Evolutionary conservation across 495 filamentous ascomycete genomes (phyloP), one percentile per base, ranked within the genome.

Genomic region (Penicillium fimorum): DNA sequence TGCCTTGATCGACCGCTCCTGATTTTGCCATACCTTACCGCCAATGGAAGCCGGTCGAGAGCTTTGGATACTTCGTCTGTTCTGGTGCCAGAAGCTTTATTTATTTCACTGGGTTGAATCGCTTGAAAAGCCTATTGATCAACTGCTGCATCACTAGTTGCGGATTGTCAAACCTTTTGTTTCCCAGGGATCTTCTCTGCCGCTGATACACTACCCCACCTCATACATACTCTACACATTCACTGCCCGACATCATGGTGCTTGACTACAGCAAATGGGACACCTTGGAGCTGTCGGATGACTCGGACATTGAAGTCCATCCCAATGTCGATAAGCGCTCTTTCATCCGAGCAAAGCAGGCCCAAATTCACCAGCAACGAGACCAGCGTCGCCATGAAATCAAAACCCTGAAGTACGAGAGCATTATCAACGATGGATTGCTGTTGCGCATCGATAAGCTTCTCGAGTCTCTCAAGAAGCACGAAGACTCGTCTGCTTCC

Each of bases 261-360:
- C 79, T 97, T 27, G 87, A 97, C 70, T 97, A 97, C 78, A 94
- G 90, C 82, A 96, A 96, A 76, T 97, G 92, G 91, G 92, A 96
- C 68, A 83, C 86, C 43, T 80, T 98, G 64, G 94, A 98, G 83
- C 85, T 98, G 63, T 95, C 90, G 59, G 94, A 98, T 72, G 94
- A 98, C 72, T 96, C 91, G 42, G 94, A 98, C 70, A 89, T 98
- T 66, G 94, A 98, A 74, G 93, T 97, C 27, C 94, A 98, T 71
- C 94, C 95, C 54, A 98, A 98, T 75, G 94, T 98, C 71, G 94
- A 98, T 76, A 98, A 98, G 67, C 86, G 87, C 3, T 97, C 94
- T 52, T 98, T 98, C 76, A 98, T 98, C 70, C 90, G 94, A 51
- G 94, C 94, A 53, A 98, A 97, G 77, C 94, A 97, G 74, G 86